Percentiles rank a stretch among this genome's conserved stretches.
Evolutionary conservation across 208 protist species (phyloP).

Genomic region (Trypanosoma boissoni): DNA sequence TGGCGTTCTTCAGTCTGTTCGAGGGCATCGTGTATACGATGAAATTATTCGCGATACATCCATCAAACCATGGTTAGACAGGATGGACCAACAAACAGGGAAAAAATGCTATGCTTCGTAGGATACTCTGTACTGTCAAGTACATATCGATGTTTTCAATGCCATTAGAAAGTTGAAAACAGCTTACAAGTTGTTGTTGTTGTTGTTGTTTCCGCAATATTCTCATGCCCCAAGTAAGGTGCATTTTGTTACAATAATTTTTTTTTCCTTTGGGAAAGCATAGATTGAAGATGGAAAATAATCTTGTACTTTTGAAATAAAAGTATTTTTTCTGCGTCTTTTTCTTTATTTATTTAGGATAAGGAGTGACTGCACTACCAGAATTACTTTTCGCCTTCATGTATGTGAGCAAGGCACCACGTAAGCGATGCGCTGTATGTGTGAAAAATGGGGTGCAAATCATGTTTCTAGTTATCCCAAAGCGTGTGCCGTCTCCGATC

Average conservation of each 20-base stretch:
- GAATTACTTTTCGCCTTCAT: conserved; percentile 14
- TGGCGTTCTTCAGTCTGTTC: conserved; percentile 84
- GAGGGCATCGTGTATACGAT: conserved; percentile 80
- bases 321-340: no score
- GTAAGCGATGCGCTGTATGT: conserved; percentile 56
- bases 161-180: no score
- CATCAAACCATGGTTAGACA: conserved; percentile 59
- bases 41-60: conserved; percentile 64
- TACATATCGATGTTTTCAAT: no score
- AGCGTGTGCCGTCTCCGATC: conserved; percentile 20
- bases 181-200: no score
- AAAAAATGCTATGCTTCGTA: conserved; percentile 19
- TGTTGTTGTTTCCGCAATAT: no score
- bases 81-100: conserved; percentile 47
- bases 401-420: conserved; percentile 15
- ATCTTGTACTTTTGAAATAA: no score
- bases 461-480: conserved; percentile 62
- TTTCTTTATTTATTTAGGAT: no score
- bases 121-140: neutral
- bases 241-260: no score
- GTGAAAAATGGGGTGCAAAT: conserved; percentile 45
- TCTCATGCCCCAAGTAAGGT: no score
- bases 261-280: no score
- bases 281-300: no score
- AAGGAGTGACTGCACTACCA: conserved; percentile 13